These are phyloP conservation scores for Aspergillus sp. DNA, from an alignment of 2,329 filamentous ascomycete species.

Conservation along the genomic window DNA sequence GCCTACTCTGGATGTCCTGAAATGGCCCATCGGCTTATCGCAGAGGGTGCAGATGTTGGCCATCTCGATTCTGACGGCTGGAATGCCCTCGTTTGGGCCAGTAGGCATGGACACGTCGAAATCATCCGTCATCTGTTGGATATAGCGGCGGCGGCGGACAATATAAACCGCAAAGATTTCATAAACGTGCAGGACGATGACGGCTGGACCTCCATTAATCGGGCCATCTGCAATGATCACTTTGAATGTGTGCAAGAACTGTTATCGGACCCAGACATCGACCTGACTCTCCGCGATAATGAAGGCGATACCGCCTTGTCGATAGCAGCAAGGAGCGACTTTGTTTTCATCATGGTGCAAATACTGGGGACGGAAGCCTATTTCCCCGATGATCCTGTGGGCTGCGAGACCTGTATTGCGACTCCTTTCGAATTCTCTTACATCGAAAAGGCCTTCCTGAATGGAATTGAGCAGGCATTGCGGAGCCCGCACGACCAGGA, in stretches of 20 bases:
- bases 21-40: not conserved
- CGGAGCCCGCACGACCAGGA: not conserved
- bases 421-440: not conserved
- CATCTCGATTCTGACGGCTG: not conserved
- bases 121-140: not conserved
- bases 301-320: slow-evolving; percentile 1
- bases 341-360: slow-evolving; percentile 1
- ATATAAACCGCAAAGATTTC: not conserved
- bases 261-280: not conserved
- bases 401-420: not conserved
- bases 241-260: not conserved
- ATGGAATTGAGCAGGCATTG: not conserved
- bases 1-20: not conserved
- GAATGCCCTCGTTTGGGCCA: not conserved
- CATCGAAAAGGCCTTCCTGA: not conserved
- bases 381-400: slow-evolving; percentile 2
- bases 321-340: not conserved
- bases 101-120: not conserved
- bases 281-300: not conserved
- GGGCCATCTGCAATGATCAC: not conserved
- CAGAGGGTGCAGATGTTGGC: not conserved
- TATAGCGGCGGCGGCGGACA: not conserved
- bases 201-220: not conserved
- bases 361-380: slow-evolving; percentile 1
- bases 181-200: not conserved